Evolutionary conservation across 306 rosid species (phyloP).

Genomic region (Rosa multiflora): DNA sequence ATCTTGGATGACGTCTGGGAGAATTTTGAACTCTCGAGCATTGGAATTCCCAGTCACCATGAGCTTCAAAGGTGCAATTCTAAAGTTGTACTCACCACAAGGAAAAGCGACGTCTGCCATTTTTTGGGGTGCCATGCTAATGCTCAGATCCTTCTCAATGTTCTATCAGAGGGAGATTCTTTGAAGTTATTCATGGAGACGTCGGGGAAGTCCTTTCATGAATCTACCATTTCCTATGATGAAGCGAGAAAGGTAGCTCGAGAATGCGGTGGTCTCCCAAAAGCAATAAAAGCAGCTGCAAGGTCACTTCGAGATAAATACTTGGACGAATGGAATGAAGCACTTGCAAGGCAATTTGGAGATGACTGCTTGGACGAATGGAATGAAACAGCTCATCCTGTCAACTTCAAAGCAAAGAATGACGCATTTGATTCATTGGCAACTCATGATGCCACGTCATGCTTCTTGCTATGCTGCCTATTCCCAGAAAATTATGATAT

Average conservation of each 20-base stretch:
- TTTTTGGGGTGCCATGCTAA: slow-evolving; percentile 1
- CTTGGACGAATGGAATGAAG: slow-evolving; percentile 14
- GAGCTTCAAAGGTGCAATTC: background rate
- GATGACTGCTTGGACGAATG: slow-evolving; percentile 3
- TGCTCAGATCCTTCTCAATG: background rate
- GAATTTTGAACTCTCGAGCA: background rate
- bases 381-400: background rate
- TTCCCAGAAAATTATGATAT: slow-evolving; percentile 19
- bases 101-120: background rate
- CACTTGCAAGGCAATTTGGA: slow-evolving; percentile 24
- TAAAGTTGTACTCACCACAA: slow-evolving; percentile 20
- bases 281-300: slow-evolving; percentile 21
- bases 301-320: slow-evolving; percentile 25
- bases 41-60: slow-evolving; percentile 11
- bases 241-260: slow-evolving; percentile 13
- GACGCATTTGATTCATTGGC: background rate
- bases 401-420: background rate
- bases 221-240: slow-evolving; percentile 4
- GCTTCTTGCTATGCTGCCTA: slow-evolving; percentile 25
- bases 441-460: slow-evolving; percentile 7
- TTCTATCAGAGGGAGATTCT: slow-evolving; percentile 11
- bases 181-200: slow-evolving; percentile 15
- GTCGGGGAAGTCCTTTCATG: background rate
- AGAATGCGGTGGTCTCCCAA: slow-evolving; percentile 28
- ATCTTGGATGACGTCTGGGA: too few species aligned